These are phyloP conservation scores for Pseudogymnoascus sp. DNA, from an alignment of 2,329 filamentous ascomycete genomes.

Conservation along the genomic window DNA sequence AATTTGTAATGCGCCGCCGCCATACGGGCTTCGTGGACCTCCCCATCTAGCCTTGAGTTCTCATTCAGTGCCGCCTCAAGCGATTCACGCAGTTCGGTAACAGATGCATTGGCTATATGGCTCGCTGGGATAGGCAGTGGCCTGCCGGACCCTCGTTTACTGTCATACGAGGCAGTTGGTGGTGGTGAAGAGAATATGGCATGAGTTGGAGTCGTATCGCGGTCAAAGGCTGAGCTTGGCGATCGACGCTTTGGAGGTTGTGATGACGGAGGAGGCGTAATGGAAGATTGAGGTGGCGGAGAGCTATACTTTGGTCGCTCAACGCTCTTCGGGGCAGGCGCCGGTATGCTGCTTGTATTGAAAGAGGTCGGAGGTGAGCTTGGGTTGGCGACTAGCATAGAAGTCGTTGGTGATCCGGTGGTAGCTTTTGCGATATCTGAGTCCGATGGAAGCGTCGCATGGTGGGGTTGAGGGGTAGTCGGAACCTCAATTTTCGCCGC, in stretches of 20 bases:
- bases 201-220: constrained; percentile 17
- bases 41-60: constrained; percentile 42
- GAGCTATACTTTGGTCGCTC: constrained; percentile 25
- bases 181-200: constrained; percentile 25
- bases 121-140: constrained; percentile 27
- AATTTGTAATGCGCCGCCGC: constrained; percentile 85
- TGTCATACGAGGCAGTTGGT: constrained; percentile 21
- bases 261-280: constrained; percentile 58
- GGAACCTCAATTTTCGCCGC: constrained; percentile 8
- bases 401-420: not conserved
- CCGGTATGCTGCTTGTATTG: constrained; percentile 24
- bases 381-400: constrained; percentile 13
- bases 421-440: not conserved
- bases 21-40: constrained; percentile 63
- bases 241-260: constrained; percentile 37
- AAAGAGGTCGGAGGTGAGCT: constrained; percentile 27
- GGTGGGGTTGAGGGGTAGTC: constrained; percentile 10
- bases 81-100: constrained; percentile 51
- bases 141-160: constrained; percentile 17
- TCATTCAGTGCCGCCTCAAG: constrained; percentile 48
- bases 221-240: constrained; percentile 2
- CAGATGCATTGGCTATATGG: constrained; percentile 45
- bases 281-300: constrained; percentile 37
- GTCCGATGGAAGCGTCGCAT: constrained; percentile 11
- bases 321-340: constrained; percentile 20